Evolutionary conservation across 495 filamentous ascomycete species (phyloP).

Genomic region (Trichoderma parareesei): DNA sequence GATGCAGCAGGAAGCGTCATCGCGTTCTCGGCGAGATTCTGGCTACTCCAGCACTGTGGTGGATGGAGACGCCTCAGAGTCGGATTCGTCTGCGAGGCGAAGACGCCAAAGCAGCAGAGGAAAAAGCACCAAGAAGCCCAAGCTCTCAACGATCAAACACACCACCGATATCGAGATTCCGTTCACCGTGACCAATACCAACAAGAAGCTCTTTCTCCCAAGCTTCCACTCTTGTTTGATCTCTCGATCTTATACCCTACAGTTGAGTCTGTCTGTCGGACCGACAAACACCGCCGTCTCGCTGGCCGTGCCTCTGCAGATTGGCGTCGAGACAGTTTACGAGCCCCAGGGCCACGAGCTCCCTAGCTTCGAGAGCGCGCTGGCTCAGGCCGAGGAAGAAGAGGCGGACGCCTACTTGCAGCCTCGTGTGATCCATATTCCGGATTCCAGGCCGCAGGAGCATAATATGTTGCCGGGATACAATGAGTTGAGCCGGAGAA

Average conservation of each 20-base stretch:
- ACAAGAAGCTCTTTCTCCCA: conserved; percentile 65
- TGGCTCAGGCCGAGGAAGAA: conserved; percentile 23
- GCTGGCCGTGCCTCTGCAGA: conserved; percentile 70
- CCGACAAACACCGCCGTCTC: conserved; percentile 48
- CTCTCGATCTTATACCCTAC: conserved; percentile 69
- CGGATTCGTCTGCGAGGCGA: background rate
- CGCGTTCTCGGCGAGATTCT: conserved; percentile 50
- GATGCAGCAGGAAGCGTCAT: conserved; percentile 41
- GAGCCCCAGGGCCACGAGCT: conserved; percentile 17
- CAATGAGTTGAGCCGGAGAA: conserved; percentile 13
- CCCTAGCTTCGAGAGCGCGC: conserved; percentile 30
- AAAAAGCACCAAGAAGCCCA: conserved; percentile 12
- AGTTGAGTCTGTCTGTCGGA: conserved; percentile 55
- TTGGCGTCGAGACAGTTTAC: conserved; percentile 38
- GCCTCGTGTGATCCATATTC: conserved; percentile 36
- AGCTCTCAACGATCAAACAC: conserved; percentile 38
- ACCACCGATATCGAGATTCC: conserved; percentile 65
- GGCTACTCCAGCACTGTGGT: conserved; percentile 32
- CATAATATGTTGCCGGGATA: conserved; percentile 29
- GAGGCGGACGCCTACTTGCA: conserved; percentile 40
- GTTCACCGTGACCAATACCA: conserved; percentile 53
- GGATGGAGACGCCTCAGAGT: conserved; percentile 15
- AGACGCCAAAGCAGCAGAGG: background rate
- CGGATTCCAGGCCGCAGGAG: conserved; percentile 18
- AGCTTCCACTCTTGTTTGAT: conserved; percentile 85